phyloP scores from a whole-genome alignment of 2,329 filamentous ascomycete species.

The Dendryphion nanum region DNA sequence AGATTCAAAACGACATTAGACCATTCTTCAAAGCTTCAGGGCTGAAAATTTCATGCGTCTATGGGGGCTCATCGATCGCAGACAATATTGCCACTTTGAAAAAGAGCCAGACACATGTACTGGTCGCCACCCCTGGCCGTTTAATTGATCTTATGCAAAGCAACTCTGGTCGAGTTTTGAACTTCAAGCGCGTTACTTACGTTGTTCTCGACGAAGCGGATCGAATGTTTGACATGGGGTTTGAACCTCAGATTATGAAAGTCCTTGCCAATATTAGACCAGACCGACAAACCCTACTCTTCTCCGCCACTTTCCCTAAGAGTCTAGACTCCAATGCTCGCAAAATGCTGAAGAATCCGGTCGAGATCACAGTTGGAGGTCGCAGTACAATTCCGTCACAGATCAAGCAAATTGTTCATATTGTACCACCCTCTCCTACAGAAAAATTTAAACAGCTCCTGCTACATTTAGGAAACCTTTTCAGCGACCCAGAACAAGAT shows the following conservation, averaged over 20 bases:
- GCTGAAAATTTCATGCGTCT: slow-evolving; percentile 85
- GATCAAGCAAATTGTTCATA: slow-evolving; percentile 90
- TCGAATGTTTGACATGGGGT: slow-evolving; percentile 99
- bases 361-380: slow-evolving; percentile 91
- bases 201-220: slow-evolving; percentile 96
- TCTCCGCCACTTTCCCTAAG: slow-evolving; percentile 93
- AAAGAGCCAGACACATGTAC: slow-evolving; percentile 89
- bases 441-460: slow-evolving; percentile 87
- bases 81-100: slow-evolving; percentile 97
- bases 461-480: slow-evolving; percentile 82
- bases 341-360: slow-evolving; percentile 79
- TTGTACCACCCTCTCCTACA: slow-evolving; percentile 56
- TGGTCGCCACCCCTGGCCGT: slow-evolving; percentile 83
- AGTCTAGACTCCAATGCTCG: slow-evolving; percentile 89
- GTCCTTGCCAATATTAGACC: slow-evolving; percentile 90
- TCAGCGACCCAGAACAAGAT: slow-evolving; percentile 71
- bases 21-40: slow-evolving; percentile 87
- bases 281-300: slow-evolving; percentile 89
- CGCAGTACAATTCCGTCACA: slow-evolving; percentile 66
- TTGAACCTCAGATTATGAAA: slow-evolving; percentile 97
- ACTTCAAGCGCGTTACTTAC: slow-evolving; percentile 84
- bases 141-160: slow-evolving; percentile 94
- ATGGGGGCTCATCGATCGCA: slow-evolving; percentile 92
- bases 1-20: slow-evolving; percentile 93
- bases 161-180: slow-evolving; percentile 92